Conservation (phyloP, 495 filamentous ascomycete genomes). For the Penicillium argentinense region DNA sequence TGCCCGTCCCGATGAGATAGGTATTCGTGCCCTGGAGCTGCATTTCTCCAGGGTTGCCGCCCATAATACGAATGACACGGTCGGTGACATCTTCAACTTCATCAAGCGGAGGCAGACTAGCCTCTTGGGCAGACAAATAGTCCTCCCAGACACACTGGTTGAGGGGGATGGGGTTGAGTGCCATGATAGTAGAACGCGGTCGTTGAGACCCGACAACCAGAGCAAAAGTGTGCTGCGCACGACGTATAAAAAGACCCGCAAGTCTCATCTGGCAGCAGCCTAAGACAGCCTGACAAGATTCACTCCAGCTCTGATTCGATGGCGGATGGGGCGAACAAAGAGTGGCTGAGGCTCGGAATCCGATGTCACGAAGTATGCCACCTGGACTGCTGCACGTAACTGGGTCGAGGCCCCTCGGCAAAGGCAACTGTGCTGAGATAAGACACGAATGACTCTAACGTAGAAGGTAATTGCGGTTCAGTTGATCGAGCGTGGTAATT, state of each 20-base stretch:
- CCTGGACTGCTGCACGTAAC: too few relatives aligned
- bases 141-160: constrained; percentile 46
- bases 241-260: too few relatives aligned
- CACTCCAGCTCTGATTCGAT: too few relatives aligned
- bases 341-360: neutral
- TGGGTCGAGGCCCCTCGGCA: too few relatives aligned
- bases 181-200: neutral
- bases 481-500: too few relatives aligned
- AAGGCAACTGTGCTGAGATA: too few relatives aligned
- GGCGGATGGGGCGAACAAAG: too few relatives aligned
- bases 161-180: constrained; percentile 11
- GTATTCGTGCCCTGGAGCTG: constrained; percentile 69
- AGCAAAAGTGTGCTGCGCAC: too few relatives aligned
- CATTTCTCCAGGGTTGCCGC: constrained; percentile 67
- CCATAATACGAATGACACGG: constrained; percentile 49
- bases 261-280: too few relatives aligned
- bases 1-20: constrained; percentile 70
- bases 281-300: too few relatives aligned
- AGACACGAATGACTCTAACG: too few relatives aligned
- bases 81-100: constrained; percentile 44
- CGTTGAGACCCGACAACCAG: neutral
- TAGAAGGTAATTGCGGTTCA: too few relatives aligned
- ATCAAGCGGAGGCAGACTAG: constrained; percentile 28
- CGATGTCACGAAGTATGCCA: neutral
- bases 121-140: constrained; percentile 36